These are phyloP conservation scores for Pyrenophora tritici-repentis DNA, from an alignment of 2,329 filamentous ascomycete species.

Conservation along the genomic window DNA sequence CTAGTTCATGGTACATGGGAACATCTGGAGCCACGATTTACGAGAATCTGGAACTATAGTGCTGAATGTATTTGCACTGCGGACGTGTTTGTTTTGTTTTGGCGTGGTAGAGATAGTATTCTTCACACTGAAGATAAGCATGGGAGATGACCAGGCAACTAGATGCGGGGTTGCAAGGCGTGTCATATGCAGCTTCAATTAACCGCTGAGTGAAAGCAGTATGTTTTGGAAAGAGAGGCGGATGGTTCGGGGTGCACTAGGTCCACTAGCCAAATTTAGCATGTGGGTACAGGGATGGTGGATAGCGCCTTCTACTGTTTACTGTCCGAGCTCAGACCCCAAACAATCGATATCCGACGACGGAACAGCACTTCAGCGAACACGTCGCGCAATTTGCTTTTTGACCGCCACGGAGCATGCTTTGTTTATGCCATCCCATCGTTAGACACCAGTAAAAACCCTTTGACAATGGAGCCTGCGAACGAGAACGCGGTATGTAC, in stretches of 20 bases:
- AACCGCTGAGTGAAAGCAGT: neutral
- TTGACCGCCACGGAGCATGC: conserved; percentile 7
- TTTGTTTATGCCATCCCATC: conserved; percentile 12
- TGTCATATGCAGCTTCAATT: neutral
- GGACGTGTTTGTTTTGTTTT: no score
- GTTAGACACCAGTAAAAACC: neutral
- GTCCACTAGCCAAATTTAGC: conserved; percentile 4
- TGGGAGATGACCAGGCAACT: neutral
- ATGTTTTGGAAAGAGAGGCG: neutral
- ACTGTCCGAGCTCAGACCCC: conserved; percentile 13
- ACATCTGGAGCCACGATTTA: no score
- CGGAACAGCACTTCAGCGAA: conserved; percentile 5
- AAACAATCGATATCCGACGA: conserved; percentile 15
- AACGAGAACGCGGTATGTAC: conserved; percentile 40
- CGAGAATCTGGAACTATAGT: no score
- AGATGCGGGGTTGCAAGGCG: neutral
- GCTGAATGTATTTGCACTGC: no score
- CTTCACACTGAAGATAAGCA: neutral
- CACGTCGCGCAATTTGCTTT: conserved; percentile 10
- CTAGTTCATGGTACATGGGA: no score
- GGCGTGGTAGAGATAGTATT: no score
- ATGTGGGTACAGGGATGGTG: conserved; percentile 4
- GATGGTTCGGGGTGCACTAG: neutral
- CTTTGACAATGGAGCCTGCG: conserved; percentile 25
- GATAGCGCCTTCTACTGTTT: conserved; percentile 14